Evolutionary conservation across 2,329 filamentous ascomycete genomes (phyloP).

Genomic region (Trichophyton equinum): DNA sequence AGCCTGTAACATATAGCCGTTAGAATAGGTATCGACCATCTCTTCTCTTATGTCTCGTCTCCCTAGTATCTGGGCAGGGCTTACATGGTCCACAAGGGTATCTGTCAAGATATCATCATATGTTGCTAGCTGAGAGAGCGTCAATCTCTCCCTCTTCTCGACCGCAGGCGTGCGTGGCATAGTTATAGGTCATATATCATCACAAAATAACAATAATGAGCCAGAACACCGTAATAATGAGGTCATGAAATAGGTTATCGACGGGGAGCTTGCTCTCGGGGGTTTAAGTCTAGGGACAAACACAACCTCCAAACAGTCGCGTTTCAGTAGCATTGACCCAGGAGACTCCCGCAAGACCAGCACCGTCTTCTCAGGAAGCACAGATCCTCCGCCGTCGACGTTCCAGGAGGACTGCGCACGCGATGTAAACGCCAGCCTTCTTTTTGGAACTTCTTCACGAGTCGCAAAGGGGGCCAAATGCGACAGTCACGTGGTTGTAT

Average conservation of each 20-base stretch:
- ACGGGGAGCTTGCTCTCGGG: not conserved
- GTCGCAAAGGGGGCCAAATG: not conserved
- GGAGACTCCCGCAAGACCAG: not conserved
- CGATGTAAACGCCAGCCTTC: not conserved
- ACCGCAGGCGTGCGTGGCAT: slow-evolving; percentile 17
- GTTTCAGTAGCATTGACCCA: not conserved
- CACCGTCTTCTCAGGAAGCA: not conserved
- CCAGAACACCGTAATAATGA: too few relatives aligned
- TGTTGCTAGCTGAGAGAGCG: slow-evolving; percentile 71
- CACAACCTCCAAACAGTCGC: not conserved
- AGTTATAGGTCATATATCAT: slow-evolving; percentile 1
- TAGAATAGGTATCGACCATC: not conserved
- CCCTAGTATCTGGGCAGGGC: slow-evolving; percentile 25
- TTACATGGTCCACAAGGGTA: slow-evolving; percentile 85
- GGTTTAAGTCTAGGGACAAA: not conserved
- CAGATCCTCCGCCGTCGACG: not conserved
- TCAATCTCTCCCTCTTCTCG: slow-evolving; percentile 55
- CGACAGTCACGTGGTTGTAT: not conserved
- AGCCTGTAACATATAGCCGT: slow-evolving; percentile 42
- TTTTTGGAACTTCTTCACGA: not conserved
- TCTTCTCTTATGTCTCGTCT: not conserved
- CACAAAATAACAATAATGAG: not conserved
- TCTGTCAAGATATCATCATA: slow-evolving; percentile 97
- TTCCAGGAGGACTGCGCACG: not conserved
- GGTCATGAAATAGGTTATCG: not conserved